phyloP scores from a whole-genome alignment of 202 grass and related monocot genomes.

The Setaria italica region DNA sequence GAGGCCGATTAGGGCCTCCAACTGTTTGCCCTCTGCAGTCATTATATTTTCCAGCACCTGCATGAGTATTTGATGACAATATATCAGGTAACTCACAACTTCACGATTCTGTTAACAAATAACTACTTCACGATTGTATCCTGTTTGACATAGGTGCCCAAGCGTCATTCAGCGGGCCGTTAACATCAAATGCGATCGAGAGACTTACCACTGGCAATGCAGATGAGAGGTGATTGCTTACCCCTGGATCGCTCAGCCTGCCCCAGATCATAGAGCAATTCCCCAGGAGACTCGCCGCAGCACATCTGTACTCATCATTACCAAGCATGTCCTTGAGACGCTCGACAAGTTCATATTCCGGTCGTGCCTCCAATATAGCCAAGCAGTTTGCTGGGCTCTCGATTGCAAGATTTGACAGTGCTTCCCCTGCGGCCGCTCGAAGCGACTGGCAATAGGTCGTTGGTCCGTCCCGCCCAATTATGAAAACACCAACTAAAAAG shows the following conservation, averaged over 20 bases:
- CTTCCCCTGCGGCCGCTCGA: background rate
- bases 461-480: background rate
- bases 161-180: too few species aligned
- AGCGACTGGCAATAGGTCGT: background rate
- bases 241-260: background rate
- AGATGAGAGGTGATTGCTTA: background rate
- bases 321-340: background rate
- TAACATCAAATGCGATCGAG: too few species aligned
- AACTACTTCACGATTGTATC: too few species aligned
- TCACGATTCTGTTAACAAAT: too few species aligned
- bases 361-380: background rate
- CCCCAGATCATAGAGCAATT: background rate
- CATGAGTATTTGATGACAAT: background rate
- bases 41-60: slow-evolving; percentile 18
- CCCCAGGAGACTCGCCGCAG: background rate
- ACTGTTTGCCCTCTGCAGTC: background rate
- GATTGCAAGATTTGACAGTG: background rate
- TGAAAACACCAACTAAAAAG: background rate
- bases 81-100: background rate
- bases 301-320: background rate
- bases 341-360: background rate
- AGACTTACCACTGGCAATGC: slow-evolving; percentile 13
- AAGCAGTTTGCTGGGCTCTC: background rate
- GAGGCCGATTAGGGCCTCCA: slow-evolving; percentile 19
- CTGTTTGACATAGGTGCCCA: too few species aligned